Evolutionary conservation across 108 stramenopile species (phyloP), one percentile per base, ranked within the genome.

Genomic region (Pseudonitzschia multistriata): DNA sequence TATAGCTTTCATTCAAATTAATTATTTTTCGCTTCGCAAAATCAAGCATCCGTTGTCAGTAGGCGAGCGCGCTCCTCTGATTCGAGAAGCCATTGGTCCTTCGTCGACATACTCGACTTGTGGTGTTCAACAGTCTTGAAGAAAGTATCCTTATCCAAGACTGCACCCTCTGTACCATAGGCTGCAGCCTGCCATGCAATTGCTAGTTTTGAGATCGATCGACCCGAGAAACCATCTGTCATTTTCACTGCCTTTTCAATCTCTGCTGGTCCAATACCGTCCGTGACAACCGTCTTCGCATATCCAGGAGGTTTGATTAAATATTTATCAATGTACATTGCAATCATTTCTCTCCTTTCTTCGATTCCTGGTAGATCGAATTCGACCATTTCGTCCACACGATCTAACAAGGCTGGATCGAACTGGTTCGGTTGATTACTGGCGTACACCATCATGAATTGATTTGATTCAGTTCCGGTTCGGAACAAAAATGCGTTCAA

Each of bases 401-500:
- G 98, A 87, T 99, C 99, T 81, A 95, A 80, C 53, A 99, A 83
- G 28, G 99, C 99, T 70, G 85, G 88, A 73, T 99, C 99, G 68
- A 99, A 97, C 69, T 98, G 96, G 39, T 89, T 80, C 27, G 99
- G 97, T 73, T 97, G 96, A 81, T 99, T 99, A 72, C 95, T 95
- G 7, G 99, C 99, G 70, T 96, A 96, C 25, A 99, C 98, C 88
- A 99, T 91, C 99, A 99, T 99, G 80, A 99, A 97, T 70, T 99
- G 90, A 76, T 97, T 91, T 68, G 91, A 95, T 72, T 96, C 94
- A 15, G 91, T 93, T 74, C 92, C 92, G 10, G 93, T 93, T 29
- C 97, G 93, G 77, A 94, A 98, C 69, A 99, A 82, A 77, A 99
- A 96, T 45, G 98, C 99, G 69, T 98, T 99, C 66, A 99, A 82